Evolutionary conservation across 78 protist species (phyloP), one percentile per base, ranked within the genome.

Genomic region (Planoprotostelium fungivorum): DNA sequence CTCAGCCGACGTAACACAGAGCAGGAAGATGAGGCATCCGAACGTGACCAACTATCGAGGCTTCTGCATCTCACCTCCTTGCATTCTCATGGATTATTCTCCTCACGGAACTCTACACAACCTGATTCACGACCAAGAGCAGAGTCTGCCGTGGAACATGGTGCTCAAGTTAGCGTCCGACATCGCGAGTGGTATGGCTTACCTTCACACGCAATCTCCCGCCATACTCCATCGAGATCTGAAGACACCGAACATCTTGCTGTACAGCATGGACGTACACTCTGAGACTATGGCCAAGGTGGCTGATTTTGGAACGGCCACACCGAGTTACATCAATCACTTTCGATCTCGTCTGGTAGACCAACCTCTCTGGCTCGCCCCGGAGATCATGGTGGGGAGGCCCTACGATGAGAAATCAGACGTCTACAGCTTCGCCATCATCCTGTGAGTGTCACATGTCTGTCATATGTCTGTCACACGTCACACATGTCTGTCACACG

Each of bases 401-500:
- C 90, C 89, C 23, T 90, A 90, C 34, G 29, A 63, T 5, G 96
- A 94, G 36, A 91, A 90, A 1, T 35, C 88, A 0, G 96, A 94
- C 87, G 96, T 94, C 51, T 94, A 94, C 35, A 37, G 91, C 0
- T 94, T 94, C 87, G 96, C 91, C 63, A 90, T 94, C 87, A 94
- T 94, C 16, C 84, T 94, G 38, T 86, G 39, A 31, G 88, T 36
- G 9, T 34, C n/a, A n/a, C n/a, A n/a, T n/a, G n/a, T n/a, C n/a
- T n/a, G n/a, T n/a, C n/a, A n/a, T n/a, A n/a, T n/a, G n/a, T n/a
- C n/a, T n/a, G n/a, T n/a, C n/a, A n/a, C n/a, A n/a, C n/a, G n/a
- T 86, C 63, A 84, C n/a, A n/a, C n/a, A n/a, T n/a, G n/a, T n/a
- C n/a, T n/a, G n/a, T n/a, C n/a, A n/a, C n/a, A n/a, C n/a, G n/a